These are phyloP conservation scores for Penicillium parvum DNA, from an alignment of 495 filamentous ascomycete genomes.

Conservation along the genomic window DNA sequence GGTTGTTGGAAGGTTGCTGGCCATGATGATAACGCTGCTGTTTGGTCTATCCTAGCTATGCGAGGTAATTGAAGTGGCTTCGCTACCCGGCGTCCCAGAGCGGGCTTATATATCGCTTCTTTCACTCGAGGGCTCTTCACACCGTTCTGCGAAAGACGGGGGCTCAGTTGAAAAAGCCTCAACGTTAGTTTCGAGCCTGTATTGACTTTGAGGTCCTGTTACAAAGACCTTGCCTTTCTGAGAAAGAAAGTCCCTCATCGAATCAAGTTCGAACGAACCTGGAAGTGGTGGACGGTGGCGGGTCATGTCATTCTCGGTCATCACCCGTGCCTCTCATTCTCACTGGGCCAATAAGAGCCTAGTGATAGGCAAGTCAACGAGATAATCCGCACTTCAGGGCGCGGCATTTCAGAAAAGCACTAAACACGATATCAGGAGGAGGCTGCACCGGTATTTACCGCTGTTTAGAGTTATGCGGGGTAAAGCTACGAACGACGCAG, in stretches of 20 bases:
- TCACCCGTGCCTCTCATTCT: background rate
- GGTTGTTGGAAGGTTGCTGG: too few relatives aligned
- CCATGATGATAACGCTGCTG: too few relatives aligned
- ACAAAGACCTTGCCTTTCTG: background rate
- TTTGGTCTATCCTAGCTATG: too few relatives aligned
- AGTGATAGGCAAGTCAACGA: conserved; percentile 1
- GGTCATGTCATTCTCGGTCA: background rate
- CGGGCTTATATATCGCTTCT: too few relatives aligned
- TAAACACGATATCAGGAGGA: background rate
- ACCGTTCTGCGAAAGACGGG: too few relatives aligned
- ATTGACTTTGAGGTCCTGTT: background rate
- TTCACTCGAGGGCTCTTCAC: too few relatives aligned
- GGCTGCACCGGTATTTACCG: background rate
- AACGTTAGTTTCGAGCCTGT: too few relatives aligned
- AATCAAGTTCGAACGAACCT: background rate
- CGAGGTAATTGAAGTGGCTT: too few relatives aligned
- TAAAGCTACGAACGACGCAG: too few relatives aligned
- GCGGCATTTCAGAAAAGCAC: background rate
- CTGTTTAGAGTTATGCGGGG: conserved; percentile 2
- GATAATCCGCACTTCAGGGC: background rate
- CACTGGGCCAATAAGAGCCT: background rate
- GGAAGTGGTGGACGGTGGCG: background rate
- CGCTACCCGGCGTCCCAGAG: too few relatives aligned
- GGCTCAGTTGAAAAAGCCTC: too few relatives aligned
- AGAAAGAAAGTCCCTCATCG: background rate